Conservation (phyloP, 768 basidiomycete species). For the Termitomyces sp. region DNA sequence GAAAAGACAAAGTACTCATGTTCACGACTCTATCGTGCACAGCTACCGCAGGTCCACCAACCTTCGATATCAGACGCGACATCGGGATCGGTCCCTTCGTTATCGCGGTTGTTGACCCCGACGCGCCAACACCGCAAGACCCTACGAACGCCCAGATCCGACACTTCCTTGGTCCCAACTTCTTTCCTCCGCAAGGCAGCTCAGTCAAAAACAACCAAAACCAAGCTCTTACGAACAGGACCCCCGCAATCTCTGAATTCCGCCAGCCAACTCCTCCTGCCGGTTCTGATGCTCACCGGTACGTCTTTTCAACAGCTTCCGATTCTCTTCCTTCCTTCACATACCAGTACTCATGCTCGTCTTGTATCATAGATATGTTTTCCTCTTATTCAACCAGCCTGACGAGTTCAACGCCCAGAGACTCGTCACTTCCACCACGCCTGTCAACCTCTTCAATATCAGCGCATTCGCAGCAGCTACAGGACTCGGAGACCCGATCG, state of each 20-base stretch:
- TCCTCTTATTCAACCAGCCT: no score
- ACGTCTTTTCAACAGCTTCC: not conserved
- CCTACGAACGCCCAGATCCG: constrained; percentile 43
- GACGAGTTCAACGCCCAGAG: no score
- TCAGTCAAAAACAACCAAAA: no score
- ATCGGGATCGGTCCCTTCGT: constrained; percentile 41
- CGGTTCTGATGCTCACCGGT: constrained; percentile 45
- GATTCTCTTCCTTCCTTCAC: no score
- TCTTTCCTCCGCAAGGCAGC: constrained; percentile 11
- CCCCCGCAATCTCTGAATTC: constrained; percentile 39
- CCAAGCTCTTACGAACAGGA: constrained; percentile 31
- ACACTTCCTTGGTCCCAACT: constrained; percentile 48
- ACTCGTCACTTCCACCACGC: no score
- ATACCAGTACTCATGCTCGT: no score
- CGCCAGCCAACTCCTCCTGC: constrained; percentile 41
- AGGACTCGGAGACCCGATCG: no score
- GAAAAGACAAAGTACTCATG: no score
- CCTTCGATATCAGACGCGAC: constrained; percentile 28
- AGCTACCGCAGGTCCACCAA: constrained; percentile 39
- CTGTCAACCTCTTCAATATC: no score
- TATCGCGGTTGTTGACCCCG: constrained; percentile 46
- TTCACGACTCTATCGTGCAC: not conserved
- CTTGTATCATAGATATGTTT: no score
- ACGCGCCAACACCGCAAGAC: constrained; percentile 48
- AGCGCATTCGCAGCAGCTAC: no score